Base-by-base conservation (phyloP, 2,329 filamentous ascomycete genomes). In the Apiospora arundinis region DNA sequence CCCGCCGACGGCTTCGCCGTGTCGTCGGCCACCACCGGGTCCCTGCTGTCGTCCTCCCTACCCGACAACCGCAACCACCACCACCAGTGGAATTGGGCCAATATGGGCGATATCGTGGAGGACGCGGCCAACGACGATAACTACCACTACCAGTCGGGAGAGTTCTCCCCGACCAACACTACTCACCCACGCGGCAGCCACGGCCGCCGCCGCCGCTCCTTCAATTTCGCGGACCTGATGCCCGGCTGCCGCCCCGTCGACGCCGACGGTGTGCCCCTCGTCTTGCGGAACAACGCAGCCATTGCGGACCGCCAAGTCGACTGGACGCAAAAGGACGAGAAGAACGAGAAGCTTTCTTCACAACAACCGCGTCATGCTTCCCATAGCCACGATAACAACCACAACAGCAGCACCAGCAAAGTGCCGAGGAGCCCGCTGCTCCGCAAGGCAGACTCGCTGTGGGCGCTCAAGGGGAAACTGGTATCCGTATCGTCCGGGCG, bases 301-400 rank as follows among this genome's bases (percentile, higher is more conserved):
- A 25, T 14, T 2, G 65, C 65, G n/a, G 65, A 45, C 18, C 65
- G 28, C 23, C 65, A 40, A 12, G 85, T 86, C 70, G 88, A 91
- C 77, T 91, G 89, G 89, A 86, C 87, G 42, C 88, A 91, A 77
- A 86, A 84, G 75, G 88, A 90, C 73, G 86, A 90, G 78, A 68
- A 75, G 21, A 67, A 37, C 52, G 25, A 73, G 72, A 73, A 75
- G 18, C 9, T 40, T 5, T 40, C 56, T 7, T 32, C 12, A 11
- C 56, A 63, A 21, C 56, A 12, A 40, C 32, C 32, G 32, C 32
- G 32, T 6, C 32, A 32, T 32, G 32, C 32, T 32, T 32, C 32
- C 32, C 32, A 32, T 32, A 32, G 32, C 6, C 32, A 32, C 32
- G 32, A 32, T 6, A 32, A 32, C 56, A 23, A 11, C 56, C 40